Base-by-base conservation (phyloP, 805 yeast species). In the Debaryomyces tyrocola region DNA sequence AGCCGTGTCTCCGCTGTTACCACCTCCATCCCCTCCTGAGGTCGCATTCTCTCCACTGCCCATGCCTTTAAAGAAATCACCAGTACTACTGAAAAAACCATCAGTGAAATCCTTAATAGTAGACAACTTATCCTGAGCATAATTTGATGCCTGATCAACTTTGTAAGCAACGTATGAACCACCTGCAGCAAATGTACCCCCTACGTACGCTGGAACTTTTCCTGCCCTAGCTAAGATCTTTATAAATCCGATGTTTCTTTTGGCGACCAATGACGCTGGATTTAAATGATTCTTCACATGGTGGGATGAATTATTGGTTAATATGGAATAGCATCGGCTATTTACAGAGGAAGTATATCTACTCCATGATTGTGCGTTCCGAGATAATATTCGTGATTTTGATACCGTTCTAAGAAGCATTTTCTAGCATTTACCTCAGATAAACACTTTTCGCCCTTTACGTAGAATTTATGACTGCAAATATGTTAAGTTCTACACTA, bases 171-270 rank as follows among this genome's bases (percentile, higher is more conserved):
- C 84, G 61, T 90, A 94, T 2, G 96, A 85, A 0, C 96, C 96
- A 6, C 96, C 96, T 9, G 97, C 98, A 2, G 96, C 97, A 31
- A 90, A 66, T 0, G 96, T 90, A 6, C 96, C 91, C 1, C 97
- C 98, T 0, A 90, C 70, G 51, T 85, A 85, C 0, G 90, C 92
- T 0, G 97, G 97, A 1, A 85, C 63, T 51, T 78, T 79, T 0
- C 80, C 72, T 1, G 78, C 74, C 45, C 78, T 78, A 0, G 79
- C 78, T 4, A 85, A 67, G 0, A 83, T 63, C 59, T 78, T 83
- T 20, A 66, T 51, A 45, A 70, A 72, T 11, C 73, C 70, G 27
- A 72, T 52, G 44, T 69, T 64, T 44, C 76, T 39, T 6, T 46
- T 44, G 11, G 42, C 38, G 9, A 48, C 34, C 9, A 38, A 9